Base-by-base conservation (phyloP, 2,329 filamentous ascomycete genomes). In the Fonsecaea erecta region DNA sequence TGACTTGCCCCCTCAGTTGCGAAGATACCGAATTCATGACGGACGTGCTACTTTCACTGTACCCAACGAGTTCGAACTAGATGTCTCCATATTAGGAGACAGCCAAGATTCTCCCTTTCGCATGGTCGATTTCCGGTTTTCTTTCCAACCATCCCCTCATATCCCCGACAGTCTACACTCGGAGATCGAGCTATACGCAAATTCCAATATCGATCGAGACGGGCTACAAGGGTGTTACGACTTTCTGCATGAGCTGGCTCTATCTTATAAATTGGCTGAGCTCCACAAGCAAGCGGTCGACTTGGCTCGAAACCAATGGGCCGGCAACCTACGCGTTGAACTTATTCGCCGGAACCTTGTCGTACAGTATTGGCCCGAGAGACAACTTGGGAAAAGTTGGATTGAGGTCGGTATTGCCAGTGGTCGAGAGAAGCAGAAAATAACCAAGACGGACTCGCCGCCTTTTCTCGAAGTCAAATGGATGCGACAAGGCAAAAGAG, bases 41-140 rank as follows among this genome's bases (percentile, higher is more conserved):
- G 95, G 96, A n/a, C 88, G 94, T 55, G 94, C 91, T 6, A 98
- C 93, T 0, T 99, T 99, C 76, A 85, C 82, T 53, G 90, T 98
- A 1, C 81, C 86, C 2, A 86, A 86, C 60, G 94, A 98, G 76
- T 97, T 97, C 72, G 94, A 98, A 76, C 86, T 98, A 21, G 95
- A 98, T 75, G 84, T 99, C 58, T 93, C 93, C 0, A 90, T 98
- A 68, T 92, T 91, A 18, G 90, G 93, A 71, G 93, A 98, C 74
- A 90, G 95, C 70, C 86, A 88, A 18, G 83, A 88, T 34, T 90
- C 90, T 60, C 93, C 96, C 72, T 96, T 96, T 74, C 97, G 90
- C 83, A 97, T 98, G 74, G 91, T 98, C 67, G 93, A 98, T 76
- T 88, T 98, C 72, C 87, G 93, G 65, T 93, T 96, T 71, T 80